Percentiles rank a stretch among this genome's conserved stretches.
These are phyloP conservation scores for Ceratobasidium sp. DNA, from an alignment of 1,284 basidiomycete species.

Conservation along the genomic window DNA sequence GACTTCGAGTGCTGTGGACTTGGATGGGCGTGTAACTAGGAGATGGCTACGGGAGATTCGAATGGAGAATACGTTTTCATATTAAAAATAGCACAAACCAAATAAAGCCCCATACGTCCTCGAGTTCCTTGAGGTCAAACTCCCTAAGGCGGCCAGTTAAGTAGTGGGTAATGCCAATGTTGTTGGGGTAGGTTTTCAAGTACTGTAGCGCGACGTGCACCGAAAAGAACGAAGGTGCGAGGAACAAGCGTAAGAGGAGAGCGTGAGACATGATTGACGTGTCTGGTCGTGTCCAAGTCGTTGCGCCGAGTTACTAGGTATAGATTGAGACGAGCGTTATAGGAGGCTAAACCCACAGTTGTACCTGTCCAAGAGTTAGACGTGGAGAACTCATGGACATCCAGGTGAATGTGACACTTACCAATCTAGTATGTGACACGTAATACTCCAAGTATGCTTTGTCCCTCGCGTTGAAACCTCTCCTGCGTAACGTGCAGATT, in stretches of 20 bases:
- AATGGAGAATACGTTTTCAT: not conserved
- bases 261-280: conserved; percentile 62
- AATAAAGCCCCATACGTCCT: conserved; percentile 97
- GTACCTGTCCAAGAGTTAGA: not conserved
- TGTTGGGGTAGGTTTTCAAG: conserved; percentile 88
- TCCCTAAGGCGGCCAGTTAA: conserved; percentile 85
- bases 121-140: conserved; percentile 83
- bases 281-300: conserved; percentile 13
- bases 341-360: not conserved
- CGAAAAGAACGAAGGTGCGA: conserved; percentile 90
- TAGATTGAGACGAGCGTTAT: not conserved
- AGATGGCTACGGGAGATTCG: conserved; percentile 75
- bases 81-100: conserved; percentile 68
- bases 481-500: not conserved
- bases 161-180: conserved; percentile 97
- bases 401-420: not conserved
- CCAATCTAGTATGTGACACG: conserved; percentile 16
- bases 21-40: conserved; percentile 89
- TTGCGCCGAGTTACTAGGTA: not conserved
- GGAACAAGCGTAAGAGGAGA: conserved; percentile 86
- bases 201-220: conserved; percentile 93
- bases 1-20: conserved; percentile 89
- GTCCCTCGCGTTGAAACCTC: not conserved
- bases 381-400: not conserved
- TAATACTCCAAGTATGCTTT: not conserved